These are phyloP conservation scores for Acrodontium crateriforme DNA, from an alignment of 2,329 filamentous ascomycete species.

Conservation along the genomic window DNA sequence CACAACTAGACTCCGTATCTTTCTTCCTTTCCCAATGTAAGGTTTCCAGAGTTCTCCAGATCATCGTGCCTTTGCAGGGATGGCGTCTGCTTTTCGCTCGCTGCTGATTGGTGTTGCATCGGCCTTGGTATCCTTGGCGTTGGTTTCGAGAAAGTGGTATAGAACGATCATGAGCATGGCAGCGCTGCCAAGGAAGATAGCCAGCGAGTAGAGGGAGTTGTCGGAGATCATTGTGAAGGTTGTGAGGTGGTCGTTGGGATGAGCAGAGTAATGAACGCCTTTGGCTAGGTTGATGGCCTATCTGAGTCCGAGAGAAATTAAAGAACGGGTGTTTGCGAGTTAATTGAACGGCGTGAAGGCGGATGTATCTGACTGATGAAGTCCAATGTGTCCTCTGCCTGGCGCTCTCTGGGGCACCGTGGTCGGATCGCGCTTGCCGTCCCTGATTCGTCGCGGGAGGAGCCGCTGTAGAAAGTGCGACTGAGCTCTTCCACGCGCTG, in stretches of 20 bases:
- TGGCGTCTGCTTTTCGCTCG: constrained; percentile 20
- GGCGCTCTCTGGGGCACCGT: background rate
- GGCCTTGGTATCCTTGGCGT: constrained; percentile 44
- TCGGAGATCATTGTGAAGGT: constrained; percentile 94
- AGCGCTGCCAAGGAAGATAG: constrained; percentile 79
- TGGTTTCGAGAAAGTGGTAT: constrained; percentile 94
- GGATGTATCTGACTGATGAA: background rate
- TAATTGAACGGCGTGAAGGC: too few relatives aligned
- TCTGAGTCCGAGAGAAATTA: too few relatives aligned
- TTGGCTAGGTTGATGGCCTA: too few relatives aligned
- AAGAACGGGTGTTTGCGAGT: too few relatives aligned
- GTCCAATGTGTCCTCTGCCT: background rate
- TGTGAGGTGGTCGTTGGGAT: too few relatives aligned
- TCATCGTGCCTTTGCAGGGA: constrained; percentile 17
- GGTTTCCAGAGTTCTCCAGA: background rate
- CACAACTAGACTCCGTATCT: too few relatives aligned
- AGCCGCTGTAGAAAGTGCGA: too few relatives aligned
- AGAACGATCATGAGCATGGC: constrained; percentile 87
- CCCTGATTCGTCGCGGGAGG: too few relatives aligned
- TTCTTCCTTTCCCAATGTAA: background rate
- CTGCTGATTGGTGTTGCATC: constrained; percentile 11
- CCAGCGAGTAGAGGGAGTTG: constrained; percentile 75
- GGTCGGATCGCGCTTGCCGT: background rate
- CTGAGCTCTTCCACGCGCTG: too few relatives aligned
- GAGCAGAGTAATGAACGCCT: too few relatives aligned